Conservation (phyloP, 306 rosid species). For the Astragalus membranaceus region DNA sequence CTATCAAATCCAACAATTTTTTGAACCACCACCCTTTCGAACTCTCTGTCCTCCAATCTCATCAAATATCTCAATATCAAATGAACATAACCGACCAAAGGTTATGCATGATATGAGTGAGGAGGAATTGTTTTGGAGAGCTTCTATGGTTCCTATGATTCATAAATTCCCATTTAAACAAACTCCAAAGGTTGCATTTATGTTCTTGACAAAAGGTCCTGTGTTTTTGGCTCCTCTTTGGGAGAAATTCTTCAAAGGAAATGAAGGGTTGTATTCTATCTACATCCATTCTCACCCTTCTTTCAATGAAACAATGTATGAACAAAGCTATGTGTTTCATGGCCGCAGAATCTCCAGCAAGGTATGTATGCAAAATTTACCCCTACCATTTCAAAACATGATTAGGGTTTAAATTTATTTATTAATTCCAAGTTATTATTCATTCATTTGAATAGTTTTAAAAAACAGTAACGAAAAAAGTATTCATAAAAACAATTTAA, state of each 20-base stretch:
- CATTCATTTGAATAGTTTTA: no score
- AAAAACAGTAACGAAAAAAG: no score
- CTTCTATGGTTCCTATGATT: slow-evolving; percentile 49
- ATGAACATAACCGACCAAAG: not conserved
- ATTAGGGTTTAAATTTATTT: not conserved
- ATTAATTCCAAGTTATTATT: no score
- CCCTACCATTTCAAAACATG: not conserved
- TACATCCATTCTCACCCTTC: slow-evolving; percentile 60
- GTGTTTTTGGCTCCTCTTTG: slow-evolving; percentile 65
- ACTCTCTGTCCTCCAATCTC: no score
- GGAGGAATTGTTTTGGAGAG: slow-evolving; percentile 68
- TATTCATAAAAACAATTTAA: no score
- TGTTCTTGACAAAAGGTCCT: slow-evolving; percentile 67
- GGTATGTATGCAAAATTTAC: slow-evolving; percentile 36
- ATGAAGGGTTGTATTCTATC: slow-evolving; percentile 49
- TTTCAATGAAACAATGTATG: slow-evolving; percentile 32
- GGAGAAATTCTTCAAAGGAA: slow-evolving; percentile 66
- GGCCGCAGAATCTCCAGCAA: slow-evolving; percentile 66
- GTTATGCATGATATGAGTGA: slow-evolving; percentile 59
- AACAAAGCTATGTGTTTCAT: slow-evolving; percentile 39
- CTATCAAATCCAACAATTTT: slow-evolving; percentile 22
- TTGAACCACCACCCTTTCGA: no score
- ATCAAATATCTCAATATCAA: not conserved
- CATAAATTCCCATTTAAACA: slow-evolving; percentile 24
- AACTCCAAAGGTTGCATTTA: slow-evolving; percentile 66